Evolutionary conservation across 495 filamentous ascomycete genomes (phyloP), one percentile per base, ranked within the genome.

Genomic region (Penicillium malachiteum): DNA sequence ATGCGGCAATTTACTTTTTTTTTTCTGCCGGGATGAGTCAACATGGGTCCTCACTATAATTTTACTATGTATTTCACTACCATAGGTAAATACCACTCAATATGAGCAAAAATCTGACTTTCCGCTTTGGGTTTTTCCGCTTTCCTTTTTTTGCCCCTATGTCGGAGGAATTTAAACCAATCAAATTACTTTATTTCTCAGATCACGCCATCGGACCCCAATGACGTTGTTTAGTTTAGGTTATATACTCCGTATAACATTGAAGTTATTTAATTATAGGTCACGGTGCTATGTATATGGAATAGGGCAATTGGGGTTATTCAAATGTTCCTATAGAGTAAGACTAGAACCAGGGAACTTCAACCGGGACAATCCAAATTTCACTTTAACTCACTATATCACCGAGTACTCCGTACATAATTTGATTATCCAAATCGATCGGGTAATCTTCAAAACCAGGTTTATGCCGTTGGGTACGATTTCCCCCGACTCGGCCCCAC

Each of bases 121-220:
- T 37, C 34, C 34, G 43, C 48, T 53, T 60, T 56, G 54, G 42
- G 47, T 67, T 37, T 55, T 66, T 66, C 69, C 66, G 64, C 65
- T 57, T 68, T 64, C 54, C n/a, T n/a, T 50, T 17, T 37, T 55
- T 53, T 54, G 44, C 11, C 11, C 33, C 61, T 55, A 59, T 59
- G 47, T 63, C 60, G 60, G 60, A 63, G 58, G 6, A 5, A 21
- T 7, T 21, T 13, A 7, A 7, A 8, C 43, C 43, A 46, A 46
- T 46, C 43, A 46, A 6, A 32, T 10, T 32, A 0, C 12, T 32
- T 16, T 31, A 1, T 13, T 46, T 31, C 14, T n/a, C 26, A 32
- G 30, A 46, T 46, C 43, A 46, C 43, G 43, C 43, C 43, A 46
- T 46, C 26, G 7, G 14, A n/a, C 17, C 18, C 43, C 42, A 13